Evolutionary conservation across 805 yeast species (phyloP), one percentile per base, ranked within the genome.

Genomic region (Yarrowia alimentaria): DNA sequence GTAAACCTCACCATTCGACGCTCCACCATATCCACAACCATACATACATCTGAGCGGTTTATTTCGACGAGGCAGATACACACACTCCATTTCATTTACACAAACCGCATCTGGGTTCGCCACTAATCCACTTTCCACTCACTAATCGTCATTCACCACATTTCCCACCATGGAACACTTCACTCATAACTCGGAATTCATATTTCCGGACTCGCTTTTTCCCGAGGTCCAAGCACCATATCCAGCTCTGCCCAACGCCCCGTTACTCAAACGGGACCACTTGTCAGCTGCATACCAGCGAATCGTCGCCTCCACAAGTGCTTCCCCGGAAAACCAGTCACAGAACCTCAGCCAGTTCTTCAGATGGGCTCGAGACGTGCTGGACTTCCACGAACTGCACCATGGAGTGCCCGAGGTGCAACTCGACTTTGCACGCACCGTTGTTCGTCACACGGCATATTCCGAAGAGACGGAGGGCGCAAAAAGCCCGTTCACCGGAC

Each of bases 181-280:
- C 13, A 43, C 16, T 17, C 24, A 6, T 38, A 20, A 47, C 42
- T 33, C 51, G 30, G 33, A 51, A 52, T 66, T 66, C 33, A 29
- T 3, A 22, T 66, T 58, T 55, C 68, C 69, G 11, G 66, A 64
- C 53, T 28, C 47, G 21, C 52, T 66, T 34, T 66, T 66, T 38
- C 69, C 69, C 3, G 53, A 24, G 38, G 55, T 59, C n/a, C 29
- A 34, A 18, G 32, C 53, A n/a, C 58, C 61, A 20, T 59, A 59
- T 34, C 56, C 60, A 6, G 60, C 62, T 13, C 55, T 60, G 7
- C 61, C 62, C 1, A 14, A 19, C 34, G 13, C 63, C 57, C 16
- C 49, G n/a, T 14, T 57, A 3, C 33, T 55, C 13, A 58, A 57
- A 48, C 52, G 56, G n/a, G 43, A 34, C 16, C 50, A 54, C n/a